Conservation (phyloP, 2,329 filamentous ascomycete genomes). For the Chaetomium sp. region DNA sequence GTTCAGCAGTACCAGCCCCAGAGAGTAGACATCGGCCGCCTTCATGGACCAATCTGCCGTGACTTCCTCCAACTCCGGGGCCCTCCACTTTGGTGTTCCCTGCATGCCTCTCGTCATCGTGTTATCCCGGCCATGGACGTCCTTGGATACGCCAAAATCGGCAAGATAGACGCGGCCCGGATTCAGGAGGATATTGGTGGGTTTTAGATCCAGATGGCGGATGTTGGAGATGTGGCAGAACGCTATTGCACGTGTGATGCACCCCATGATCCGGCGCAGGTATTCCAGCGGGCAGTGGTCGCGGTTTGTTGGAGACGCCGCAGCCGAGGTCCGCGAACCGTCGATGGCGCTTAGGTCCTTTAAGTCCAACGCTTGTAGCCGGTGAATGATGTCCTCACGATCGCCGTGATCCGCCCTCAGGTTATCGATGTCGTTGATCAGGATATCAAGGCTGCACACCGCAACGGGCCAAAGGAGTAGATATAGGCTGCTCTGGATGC, state of each 20-base stretch:
- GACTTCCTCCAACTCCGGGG: conserved; percentile 37
- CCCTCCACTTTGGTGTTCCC: conserved; percentile 40
- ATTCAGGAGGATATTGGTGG: conserved; percentile 41
- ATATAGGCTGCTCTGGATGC: conserved; percentile 34
- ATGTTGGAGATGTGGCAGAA: conserved; percentile 38
- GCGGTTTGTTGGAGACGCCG: conserved; percentile 16
- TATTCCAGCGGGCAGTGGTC: conserved; percentile 35
- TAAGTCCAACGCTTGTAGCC: conserved; percentile 35
- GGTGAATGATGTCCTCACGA: conserved; percentile 34
- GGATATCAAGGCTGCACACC: conserved; percentile 37
- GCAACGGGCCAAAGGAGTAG: conserved; percentile 43
- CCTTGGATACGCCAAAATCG: conserved; percentile 44
- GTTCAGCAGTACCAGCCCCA: conserved; percentile 41
- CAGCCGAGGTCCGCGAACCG: neutral
- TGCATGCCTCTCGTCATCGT: conserved; percentile 38
- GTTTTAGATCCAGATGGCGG: conserved; percentile 43
- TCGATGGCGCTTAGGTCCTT: conserved; percentile 33
- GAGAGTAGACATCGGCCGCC: conserved; percentile 42
- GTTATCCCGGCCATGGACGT: conserved; percentile 39
- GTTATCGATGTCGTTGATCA: conserved; percentile 39
- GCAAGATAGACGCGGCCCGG: conserved; percentile 41
- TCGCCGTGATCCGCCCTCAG: conserved; percentile 34
- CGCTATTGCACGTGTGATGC: conserved; percentile 37
- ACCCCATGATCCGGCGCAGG: conserved; percentile 38
- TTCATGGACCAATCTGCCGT: conserved; percentile 39